Conservation (phyloP, 768 basidiomycete genomes). For the Cyclocybe aegerita region DNA sequence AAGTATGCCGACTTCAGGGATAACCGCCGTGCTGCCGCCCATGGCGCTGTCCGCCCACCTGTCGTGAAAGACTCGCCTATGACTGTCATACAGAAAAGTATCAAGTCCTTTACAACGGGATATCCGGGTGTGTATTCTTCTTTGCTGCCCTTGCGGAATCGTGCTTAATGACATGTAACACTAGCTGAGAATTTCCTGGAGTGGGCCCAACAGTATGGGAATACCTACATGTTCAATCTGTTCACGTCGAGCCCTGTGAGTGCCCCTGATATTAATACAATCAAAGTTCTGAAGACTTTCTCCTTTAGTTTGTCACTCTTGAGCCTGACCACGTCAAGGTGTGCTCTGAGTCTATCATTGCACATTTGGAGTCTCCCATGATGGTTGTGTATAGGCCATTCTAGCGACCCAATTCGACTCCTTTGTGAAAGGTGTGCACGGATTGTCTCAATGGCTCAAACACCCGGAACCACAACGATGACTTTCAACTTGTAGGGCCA, state of each 20-base stretch:
- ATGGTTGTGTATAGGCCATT: constrained; percentile 29
- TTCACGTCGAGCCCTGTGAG: constrained; percentile 29
- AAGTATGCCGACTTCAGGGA: constrained; percentile 8
- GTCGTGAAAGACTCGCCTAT: constrained; percentile 12
- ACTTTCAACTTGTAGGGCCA: constrained; percentile 16
- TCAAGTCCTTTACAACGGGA: constrained; percentile 20
- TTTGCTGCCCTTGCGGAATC: background rate
- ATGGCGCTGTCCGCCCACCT: constrained; percentile 16
- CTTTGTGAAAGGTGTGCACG: constrained; percentile 40
- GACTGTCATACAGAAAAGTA: constrained; percentile 7
- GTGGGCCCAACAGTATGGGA: constrained; percentile 28
- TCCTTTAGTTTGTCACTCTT: constrained; percentile 34
- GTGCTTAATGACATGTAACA: background rate
- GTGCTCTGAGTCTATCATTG: background rate
- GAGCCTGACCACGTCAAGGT: constrained; percentile 52
- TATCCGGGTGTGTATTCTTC: constrained; percentile 28
- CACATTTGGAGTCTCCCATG: background rate
- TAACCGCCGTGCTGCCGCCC: constrained; percentile 10
- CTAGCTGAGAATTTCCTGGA: constrained; percentile 28
- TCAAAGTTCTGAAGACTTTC: background rate
- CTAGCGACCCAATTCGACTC: constrained; percentile 48
- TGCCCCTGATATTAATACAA: background rate
- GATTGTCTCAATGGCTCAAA: background rate
- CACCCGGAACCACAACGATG: background rate
- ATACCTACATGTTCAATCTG: constrained; percentile 27